A percentile compares a stretch with the other conserved stretches of the same genome.
Evolutionary conservation across 2,329 filamentous ascomycete species (phyloP).

Genomic region (Paraphaeosphaeria minitans): DNA sequence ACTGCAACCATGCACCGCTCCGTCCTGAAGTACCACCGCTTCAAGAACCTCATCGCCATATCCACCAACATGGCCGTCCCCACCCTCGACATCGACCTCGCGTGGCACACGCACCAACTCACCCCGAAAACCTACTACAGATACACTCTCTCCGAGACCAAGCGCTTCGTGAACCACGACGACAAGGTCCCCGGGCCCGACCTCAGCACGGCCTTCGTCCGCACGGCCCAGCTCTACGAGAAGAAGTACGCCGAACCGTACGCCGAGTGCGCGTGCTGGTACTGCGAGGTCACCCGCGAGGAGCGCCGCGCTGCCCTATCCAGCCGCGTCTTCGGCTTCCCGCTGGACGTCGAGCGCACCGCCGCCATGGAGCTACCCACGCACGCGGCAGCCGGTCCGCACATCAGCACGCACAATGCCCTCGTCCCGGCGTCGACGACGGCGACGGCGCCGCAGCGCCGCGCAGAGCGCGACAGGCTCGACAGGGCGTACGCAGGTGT

Average conservation of each 20-base stretch:
- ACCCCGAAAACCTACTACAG: conserved; percentile 66
- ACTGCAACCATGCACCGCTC: conserved; percentile 68
- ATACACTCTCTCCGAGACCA: conserved; percentile 57
- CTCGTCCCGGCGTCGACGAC: conserved; percentile 50
- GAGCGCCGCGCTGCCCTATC: conserved; percentile 52
- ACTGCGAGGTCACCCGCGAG: conserved; percentile 74
- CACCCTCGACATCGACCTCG: conserved; percentile 75
- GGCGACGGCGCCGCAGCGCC: conserved; percentile 22
- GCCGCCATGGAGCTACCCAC: conserved; percentile 41
- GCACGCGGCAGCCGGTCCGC: conserved; percentile 62
- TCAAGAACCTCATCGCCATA: conserved; percentile 63
- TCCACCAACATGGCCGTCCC: conserved; percentile 63
- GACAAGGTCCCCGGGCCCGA: conserved; percentile 77
- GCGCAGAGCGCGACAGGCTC: conserved; percentile 47
- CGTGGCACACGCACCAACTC: conserved; percentile 81
- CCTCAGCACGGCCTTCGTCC: conserved; percentile 70
- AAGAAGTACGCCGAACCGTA: conserved; percentile 69
- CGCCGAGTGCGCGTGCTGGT: conserved; percentile 81
- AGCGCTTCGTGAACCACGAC: conserved; percentile 76
- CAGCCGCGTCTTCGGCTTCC: conserved; percentile 31
- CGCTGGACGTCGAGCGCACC: neutral
- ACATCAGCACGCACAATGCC: conserved; percentile 76
- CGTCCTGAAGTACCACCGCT: conserved; percentile 68
- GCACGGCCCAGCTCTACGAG: conserved; percentile 74
- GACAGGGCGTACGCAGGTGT: conserved; percentile 30